These are phyloP conservation scores for Babesia gibsoni DNA, from an alignment of 169 alveolate genomes.

Conservation along the genomic window DNA sequence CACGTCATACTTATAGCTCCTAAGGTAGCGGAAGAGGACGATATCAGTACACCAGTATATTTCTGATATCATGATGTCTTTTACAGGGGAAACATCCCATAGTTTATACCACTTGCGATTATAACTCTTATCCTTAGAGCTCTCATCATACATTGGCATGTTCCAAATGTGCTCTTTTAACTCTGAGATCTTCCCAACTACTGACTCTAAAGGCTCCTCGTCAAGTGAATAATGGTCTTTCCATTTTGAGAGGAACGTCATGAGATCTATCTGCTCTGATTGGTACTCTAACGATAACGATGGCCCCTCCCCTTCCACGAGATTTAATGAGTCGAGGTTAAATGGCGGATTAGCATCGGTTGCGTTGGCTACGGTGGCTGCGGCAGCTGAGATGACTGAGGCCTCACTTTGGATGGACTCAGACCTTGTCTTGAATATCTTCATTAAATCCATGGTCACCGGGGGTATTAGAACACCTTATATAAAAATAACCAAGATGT, in stretches of 20 bases:
- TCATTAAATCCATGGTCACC: constrained; percentile 54
- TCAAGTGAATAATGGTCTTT: constrained; percentile 17
- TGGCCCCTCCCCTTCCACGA: constrained; percentile 41
- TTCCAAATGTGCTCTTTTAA: constrained; percentile 12
- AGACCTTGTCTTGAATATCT: constrained; percentile 23
- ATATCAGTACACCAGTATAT: constrained; percentile 50
- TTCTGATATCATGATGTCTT: constrained; percentile 31
- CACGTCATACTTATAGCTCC: constrained; percentile 41
- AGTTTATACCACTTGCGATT: constrained; percentile 51
- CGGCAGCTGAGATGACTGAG: not conserved
- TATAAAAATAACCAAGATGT: too few species aligned
- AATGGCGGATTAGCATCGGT: not conserved
- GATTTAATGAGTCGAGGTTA: constrained; percentile 11
- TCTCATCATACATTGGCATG: constrained; percentile 20
- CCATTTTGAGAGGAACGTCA: constrained; percentile 22
- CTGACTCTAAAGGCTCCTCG: not conserved
- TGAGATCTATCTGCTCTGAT: not conserved
- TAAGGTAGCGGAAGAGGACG: constrained; percentile 40
- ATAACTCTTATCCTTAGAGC: not conserved
- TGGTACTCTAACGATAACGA: constrained; percentile 1
- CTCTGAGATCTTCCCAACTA: not conserved
- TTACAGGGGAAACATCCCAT: constrained; percentile 46
- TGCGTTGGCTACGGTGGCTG: not conserved
- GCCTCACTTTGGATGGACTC: constrained; percentile 20
- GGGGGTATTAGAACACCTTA: too few species aligned